phyloP scores from a whole-genome alignment of 1,284 basidiomycete genomes.

The Acaromyces ingoldii region DNA sequence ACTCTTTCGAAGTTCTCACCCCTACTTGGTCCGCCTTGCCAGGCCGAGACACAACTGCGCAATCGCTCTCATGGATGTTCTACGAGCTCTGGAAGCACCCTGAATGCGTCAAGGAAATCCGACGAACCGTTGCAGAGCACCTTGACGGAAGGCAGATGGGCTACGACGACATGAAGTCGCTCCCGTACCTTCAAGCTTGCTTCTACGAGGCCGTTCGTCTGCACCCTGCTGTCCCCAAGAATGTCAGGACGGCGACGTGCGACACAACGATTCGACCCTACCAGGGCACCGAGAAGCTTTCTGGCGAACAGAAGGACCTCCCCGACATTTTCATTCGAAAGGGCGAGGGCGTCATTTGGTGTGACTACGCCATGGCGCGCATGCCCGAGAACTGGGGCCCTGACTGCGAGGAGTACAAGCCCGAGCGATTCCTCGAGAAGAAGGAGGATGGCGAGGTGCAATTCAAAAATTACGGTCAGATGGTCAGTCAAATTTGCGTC shows the following conservation, averaged over 20 bases:
- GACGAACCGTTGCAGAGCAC: constrained; percentile 18
- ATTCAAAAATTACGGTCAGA: constrained; percentile 52
- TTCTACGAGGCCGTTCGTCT: constrained; percentile 33
- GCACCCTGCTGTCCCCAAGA: constrained; percentile 38
- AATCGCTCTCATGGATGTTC: constrained; percentile 35
- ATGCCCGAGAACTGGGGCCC: constrained; percentile 41
- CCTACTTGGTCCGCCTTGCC: too few relatives aligned
- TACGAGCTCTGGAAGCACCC: constrained; percentile 32
- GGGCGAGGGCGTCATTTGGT: constrained; percentile 30
- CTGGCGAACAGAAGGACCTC: constrained; percentile 4
- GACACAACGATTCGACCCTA: constrained; percentile 35
- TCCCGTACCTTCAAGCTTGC: constrained; percentile 34
- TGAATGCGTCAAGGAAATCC: constrained; percentile 24
- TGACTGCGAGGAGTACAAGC: constrained; percentile 46
- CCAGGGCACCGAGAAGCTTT: constrained; percentile 20
- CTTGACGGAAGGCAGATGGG: constrained; percentile 24
- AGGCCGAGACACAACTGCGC: constrained; percentile 38
- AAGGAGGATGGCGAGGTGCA: constrained; percentile 43
- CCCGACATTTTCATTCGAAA: constrained; percentile 23
- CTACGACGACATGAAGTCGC: constrained; percentile 29
- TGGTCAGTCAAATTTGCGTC: too few relatives aligned
- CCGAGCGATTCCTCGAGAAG: constrained; percentile 45
- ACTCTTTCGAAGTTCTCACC: too few relatives aligned
- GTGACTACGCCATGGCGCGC: constrained; percentile 35
- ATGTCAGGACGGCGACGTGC: constrained; percentile 28